Evolutionary conservation across 768 basidiomycete species (phyloP).

Genomic region (Suillus subluteus): DNA sequence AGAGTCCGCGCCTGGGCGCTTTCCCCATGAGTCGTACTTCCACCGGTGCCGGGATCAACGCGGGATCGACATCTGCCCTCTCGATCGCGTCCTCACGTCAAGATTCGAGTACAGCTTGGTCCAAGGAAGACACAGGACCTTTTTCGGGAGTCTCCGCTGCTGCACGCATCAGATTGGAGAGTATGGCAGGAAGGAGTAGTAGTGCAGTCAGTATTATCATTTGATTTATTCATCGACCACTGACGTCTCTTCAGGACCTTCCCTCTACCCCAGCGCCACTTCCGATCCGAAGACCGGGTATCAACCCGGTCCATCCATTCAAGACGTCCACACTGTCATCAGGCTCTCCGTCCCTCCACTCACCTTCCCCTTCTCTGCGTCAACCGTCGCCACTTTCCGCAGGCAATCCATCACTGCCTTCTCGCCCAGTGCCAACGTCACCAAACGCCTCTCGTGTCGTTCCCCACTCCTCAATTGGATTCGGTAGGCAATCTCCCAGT

Average conservation of each 20-base stretch:
- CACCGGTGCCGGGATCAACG: slow-evolving; percentile 32
- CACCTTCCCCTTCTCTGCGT: slow-evolving; percentile 50
- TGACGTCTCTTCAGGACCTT: slow-evolving; percentile 33
- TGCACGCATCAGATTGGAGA: slow-evolving; percentile 54
- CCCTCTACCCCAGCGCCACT: slow-evolving; percentile 43
- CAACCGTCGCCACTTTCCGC: slow-evolving; percentile 48
- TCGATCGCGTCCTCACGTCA: slow-evolving; percentile 47
- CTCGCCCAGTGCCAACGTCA: slow-evolving; percentile 39
- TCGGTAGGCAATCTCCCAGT: slow-evolving; percentile 40
- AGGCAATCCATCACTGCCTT: slow-evolving; percentile 39
- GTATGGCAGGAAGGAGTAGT: slow-evolving; percentile 40
- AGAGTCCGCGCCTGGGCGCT: slow-evolving; percentile 38
- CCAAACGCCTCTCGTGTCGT: slow-evolving; percentile 46
- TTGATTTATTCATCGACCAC: slow-evolving; percentile 3
- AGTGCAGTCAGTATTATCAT: slow-evolving; percentile 20
- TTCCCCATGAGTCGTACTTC: slow-evolving; percentile 40
- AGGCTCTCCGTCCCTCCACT: slow-evolving; percentile 51
- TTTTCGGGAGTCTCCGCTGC: slow-evolving; percentile 36
- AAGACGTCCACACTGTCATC: slow-evolving; percentile 54
- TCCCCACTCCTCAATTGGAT: slow-evolving; percentile 43
- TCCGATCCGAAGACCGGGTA: slow-evolving; percentile 48
- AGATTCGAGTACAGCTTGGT: slow-evolving; percentile 39
- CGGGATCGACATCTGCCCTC: slow-evolving; percentile 40
- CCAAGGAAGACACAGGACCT: slow-evolving; percentile 39
- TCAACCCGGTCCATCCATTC: slow-evolving; percentile 49